Conservation (phyloP, 225 moss, liverwort and hornwort genomes). For the Asterella californica region DNA sequence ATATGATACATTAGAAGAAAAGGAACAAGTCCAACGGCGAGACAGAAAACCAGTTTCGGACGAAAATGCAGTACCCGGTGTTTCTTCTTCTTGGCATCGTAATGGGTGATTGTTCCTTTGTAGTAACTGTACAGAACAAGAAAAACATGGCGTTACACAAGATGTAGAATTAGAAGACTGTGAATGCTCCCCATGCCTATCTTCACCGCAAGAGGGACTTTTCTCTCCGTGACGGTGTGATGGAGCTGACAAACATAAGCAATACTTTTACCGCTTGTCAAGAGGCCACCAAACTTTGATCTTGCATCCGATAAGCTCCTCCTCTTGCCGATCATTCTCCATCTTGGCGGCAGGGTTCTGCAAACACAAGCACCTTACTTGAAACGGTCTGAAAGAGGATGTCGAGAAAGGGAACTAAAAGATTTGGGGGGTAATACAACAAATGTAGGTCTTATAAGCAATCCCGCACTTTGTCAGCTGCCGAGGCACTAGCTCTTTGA, state of each 20-base stretch:
- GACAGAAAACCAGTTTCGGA: background rate
- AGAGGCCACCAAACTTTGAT: conserved; percentile 99
- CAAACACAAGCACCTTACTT: background rate
- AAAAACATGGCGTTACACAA: background rate
- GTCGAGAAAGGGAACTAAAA: background rate
- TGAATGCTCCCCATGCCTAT: background rate
- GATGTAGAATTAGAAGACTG: background rate
- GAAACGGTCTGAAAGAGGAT: background rate
- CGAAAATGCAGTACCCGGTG: conserved; percentile 57
- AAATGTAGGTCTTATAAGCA: background rate
- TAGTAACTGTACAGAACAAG: conserved; percentile 59
- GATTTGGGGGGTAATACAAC: background rate
- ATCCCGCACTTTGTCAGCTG: conserved; percentile 33
- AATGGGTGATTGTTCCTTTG: conserved; percentile 64
- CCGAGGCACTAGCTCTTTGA: conserved; percentile 36
- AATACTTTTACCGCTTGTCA: conserved; percentile 58
- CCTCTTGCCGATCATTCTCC: conserved; percentile 50
- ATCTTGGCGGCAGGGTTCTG: conserved; percentile 39
- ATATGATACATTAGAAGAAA: background rate
- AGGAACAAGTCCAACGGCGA: background rate
- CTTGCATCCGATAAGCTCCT: conserved; percentile 67
- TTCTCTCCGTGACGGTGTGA: background rate
- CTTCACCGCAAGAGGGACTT: background rate
- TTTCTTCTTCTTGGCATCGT: conserved; percentile 81
- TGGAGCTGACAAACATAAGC: background rate